Evolutionary conservation across 306 rosid genomes (phyloP), one percentile per base, ranked within the genome.

Genomic region (Vigna unguiculata): DNA sequence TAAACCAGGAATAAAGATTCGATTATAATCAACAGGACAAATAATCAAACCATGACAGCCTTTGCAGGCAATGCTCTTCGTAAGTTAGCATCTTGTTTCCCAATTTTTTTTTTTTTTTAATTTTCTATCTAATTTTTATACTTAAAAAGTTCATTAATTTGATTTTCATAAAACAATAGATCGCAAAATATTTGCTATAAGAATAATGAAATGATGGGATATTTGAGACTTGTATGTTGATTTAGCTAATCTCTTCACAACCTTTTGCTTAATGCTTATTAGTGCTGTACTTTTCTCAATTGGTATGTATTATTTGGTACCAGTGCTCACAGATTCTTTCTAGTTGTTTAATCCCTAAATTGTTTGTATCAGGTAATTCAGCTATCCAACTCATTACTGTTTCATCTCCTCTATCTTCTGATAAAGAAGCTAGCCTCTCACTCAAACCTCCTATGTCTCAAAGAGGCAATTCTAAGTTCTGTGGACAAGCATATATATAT

Each of bases 401-500:
- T 66, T 55, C 92, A 19, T 78, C 88, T 3, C 67, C 83, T 22
- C 47, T 79, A 11, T 72, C 78, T 60, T 9, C 60, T 8, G 90
- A 81, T 38, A 74, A 74, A 46, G 83, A 74, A 76, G 85, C 74
- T 3, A 21, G 55, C 43, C 74, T 24, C 67, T 81, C 76, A 25
- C 80, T 54, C 54, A 36, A 24, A 72, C 40, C 49, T 65, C 89
- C 86, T 28, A 0, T 79, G n/a, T 70, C 84, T 17, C 69, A 51
- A 25, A 82, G 78, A 64, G 17, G 64, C 51, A 69, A 49, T 72
- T 82, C 81, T 72, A 21, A 57, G 57, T 86, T 74, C 61, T 7
- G 72, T 16, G 53, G 76, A 16, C 96, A 78, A 63, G 93, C 97
- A 72, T 83, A 62, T 41, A 78, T 73, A 63, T 83, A 85, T 64